Evolutionary conservation across 106 monocot genomes (phyloP).

Genomic region (Chionographis japonica): DNA sequence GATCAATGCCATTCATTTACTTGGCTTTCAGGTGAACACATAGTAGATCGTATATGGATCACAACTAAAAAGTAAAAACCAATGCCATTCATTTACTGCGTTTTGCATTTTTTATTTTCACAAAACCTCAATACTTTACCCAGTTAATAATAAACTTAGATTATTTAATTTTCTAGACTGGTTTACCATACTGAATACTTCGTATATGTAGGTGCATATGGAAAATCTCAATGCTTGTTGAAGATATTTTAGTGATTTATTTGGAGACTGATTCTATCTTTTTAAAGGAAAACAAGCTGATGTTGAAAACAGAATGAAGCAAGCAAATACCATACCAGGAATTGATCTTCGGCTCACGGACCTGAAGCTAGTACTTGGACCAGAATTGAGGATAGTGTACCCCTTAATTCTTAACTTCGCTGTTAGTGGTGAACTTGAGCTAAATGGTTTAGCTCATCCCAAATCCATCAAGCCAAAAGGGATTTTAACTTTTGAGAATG

Average conservation of each 20-base stretch:
- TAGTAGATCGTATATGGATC: no score
- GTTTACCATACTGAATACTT: no score
- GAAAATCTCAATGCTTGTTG: neutral
- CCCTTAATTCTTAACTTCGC: slow-evolving; percentile 96
- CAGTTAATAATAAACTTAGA: no score
- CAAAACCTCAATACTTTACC: no score
- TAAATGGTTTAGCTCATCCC: slow-evolving; percentile 82
- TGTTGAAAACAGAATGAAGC: slow-evolving; percentile 47
- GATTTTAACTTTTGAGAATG: slow-evolving; percentile 91
- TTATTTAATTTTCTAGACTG: no score
- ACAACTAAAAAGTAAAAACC: no score
- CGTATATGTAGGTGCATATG: no score
- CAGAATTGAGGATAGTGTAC: slow-evolving; percentile 92
- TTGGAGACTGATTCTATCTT: neutral
- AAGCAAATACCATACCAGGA: slow-evolving; percentile 37
- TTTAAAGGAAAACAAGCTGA: slow-evolving; percentile 52
- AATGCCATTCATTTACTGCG: no score
- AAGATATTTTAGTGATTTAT: neutral
- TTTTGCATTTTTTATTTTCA: no score
- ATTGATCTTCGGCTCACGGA: slow-evolving; percentile 77
- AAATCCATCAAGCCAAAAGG: slow-evolving; percentile 86
- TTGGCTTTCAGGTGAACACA: no score
- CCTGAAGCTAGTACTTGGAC: slow-evolving; percentile 79
- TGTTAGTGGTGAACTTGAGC: slow-evolving; percentile 97
- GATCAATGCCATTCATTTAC: no score